Conservation (phyloP, 2,329 filamentous ascomycete genomes). For the Fusarium phyllophilum region DNA sequence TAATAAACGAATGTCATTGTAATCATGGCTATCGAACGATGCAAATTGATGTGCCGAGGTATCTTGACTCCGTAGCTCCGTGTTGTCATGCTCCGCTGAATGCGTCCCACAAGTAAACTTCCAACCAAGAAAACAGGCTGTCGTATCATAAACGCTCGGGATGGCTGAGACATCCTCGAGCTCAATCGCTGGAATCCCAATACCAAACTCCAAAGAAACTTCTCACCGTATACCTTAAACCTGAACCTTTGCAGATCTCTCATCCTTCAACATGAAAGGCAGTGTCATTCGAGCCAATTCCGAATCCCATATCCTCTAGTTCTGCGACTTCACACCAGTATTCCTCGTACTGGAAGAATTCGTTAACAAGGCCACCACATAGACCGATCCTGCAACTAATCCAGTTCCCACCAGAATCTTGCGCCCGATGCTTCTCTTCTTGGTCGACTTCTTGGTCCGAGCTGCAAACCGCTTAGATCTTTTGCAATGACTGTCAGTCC, state of each 20-base stretch:
- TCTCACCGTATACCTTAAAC: neutral
- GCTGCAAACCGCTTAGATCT: neutral
- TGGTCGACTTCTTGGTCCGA: conserved; percentile 42
- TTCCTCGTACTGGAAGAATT: conserved; percentile 66
- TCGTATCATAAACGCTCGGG: neutral
- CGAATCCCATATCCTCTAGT: conserved; percentile 39
- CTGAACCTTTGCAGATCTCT: neutral
- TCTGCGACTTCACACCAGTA: neutral
- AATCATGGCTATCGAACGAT: conserved; percentile 13
- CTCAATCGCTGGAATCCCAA: neutral
- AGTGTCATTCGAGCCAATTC: neutral
- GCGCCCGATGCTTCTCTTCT: conserved; percentile 56
- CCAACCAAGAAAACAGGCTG: conserved; percentile 1
- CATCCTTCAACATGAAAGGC: neutral
- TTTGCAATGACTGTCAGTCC: conserved; percentile 44
- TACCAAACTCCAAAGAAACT: conserved; percentile 18
- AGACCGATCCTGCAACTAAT: conserved; percentile 65
- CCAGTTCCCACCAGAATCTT: conserved; percentile 64
- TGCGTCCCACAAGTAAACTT: neutral
- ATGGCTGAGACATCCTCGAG: neutral
- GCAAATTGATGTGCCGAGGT: conserved; percentile 24
- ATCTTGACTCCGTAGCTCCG: conserved; percentile 35
- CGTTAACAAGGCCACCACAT: conserved; percentile 66
- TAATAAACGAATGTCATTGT: conserved; percentile 16
- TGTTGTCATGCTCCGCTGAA: conserved; percentile 12